Evolutionary conservation across 352 stramenopile genomes (phyloP).

Genomic region (Phytophthora citricola): DNA sequence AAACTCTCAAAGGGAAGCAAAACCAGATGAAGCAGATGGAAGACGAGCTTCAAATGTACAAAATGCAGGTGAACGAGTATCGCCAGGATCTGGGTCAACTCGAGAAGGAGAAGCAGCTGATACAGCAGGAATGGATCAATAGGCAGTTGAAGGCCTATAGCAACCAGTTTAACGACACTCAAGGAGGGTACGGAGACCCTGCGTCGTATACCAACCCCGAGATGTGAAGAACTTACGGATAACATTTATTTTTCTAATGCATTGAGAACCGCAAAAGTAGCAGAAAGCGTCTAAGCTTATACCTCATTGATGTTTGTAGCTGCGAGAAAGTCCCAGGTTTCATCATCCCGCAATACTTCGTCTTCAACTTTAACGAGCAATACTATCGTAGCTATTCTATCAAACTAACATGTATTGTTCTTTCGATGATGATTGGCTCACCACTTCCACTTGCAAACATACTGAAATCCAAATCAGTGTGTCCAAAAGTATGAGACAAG

Average conservation of each 20-base stretch:
- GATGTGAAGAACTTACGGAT: conserved; percentile 9
- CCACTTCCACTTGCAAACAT: too few species aligned
- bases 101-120: conserved; percentile 61
- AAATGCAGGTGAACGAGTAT: conserved; percentile 90
- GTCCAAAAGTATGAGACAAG: too few species aligned
- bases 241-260: neutral
- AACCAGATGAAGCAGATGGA: conserved; percentile 88
- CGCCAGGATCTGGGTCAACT: conserved; percentile 67
- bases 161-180: conserved; percentile 31
- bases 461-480: too few species aligned
- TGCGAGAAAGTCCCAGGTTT: too few species aligned
- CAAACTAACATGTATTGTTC: too few species aligned
- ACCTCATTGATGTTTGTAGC: too few species aligned
- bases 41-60: conserved; percentile 93
- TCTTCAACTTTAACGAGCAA: too few species aligned
- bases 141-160: conserved; percentile 42
- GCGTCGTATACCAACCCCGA: conserved; percentile 20
- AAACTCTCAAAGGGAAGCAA: conserved; percentile 89
- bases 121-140: conserved; percentile 75
- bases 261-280: too few species aligned
- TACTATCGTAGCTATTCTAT: too few species aligned
- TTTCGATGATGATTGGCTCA: too few species aligned
- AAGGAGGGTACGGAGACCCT: conserved; percentile 18
- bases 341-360: too few species aligned
- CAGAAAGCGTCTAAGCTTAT: too few species aligned